These are phyloP conservation scores for Ulota crispa DNA, from an alignment of 225 moss, liverwort and hornwort genomes.

Conservation along the genomic window DNA sequence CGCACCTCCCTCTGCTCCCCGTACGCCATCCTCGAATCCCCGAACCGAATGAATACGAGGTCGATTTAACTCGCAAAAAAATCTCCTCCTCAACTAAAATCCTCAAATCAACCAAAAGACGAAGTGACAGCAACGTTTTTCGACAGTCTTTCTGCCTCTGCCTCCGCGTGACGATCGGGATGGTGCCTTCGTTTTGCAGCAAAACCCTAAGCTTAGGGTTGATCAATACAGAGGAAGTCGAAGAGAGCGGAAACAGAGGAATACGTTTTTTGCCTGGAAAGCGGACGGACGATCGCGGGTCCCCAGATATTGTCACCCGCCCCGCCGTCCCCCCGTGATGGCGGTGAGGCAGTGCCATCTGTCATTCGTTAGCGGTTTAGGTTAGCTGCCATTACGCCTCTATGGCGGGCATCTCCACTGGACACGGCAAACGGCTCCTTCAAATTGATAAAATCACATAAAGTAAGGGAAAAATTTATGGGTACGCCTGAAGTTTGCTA, in stretches of 20 bases:
- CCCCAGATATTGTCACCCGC: neutral
- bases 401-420: too few relatives aligned
- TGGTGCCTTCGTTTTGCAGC: neutral
- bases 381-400: neutral
- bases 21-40: constrained; percentile 50
- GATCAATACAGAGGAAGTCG: neutral
- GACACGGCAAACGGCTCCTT: neutral
- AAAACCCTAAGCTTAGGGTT: neutral
- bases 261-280: neutral
- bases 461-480: too few relatives aligned
- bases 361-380: neutral
- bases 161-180: neutral
- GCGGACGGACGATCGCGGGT: neutral
- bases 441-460: neutral
- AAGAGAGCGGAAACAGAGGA: neutral
- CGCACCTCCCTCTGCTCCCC: constrained; percentile 79
- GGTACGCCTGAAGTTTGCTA: too few relatives aligned
- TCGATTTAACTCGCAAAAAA: neutral
- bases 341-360: neutral
- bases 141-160: neutral
- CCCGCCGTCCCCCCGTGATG: neutral
- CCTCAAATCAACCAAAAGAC: neutral
- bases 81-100: neutral
- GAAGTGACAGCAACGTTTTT: neutral
- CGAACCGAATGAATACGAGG: neutral